Evolutionary conservation across 352 stramenopile genomes (phyloP).

Genomic region (Plasmopara halstedii): DNA sequence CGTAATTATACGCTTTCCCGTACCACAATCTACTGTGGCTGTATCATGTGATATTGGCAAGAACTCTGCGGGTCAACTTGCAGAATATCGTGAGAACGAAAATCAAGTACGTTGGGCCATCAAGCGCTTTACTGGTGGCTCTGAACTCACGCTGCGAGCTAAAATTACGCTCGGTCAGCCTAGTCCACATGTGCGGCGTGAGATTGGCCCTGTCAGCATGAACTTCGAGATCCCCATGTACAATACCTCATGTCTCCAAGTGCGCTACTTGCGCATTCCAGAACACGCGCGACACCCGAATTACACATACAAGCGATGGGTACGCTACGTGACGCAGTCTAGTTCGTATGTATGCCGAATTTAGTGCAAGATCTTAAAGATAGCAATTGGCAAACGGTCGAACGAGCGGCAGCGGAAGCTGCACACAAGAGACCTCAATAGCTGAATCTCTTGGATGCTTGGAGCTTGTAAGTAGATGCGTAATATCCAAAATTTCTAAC

Average conservation of each 20-base stretch:
- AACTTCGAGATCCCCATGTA: slow-evolving; percentile 99
- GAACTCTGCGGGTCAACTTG: slow-evolving; percentile 69
- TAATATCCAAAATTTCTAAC: slow-evolving; percentile 13
- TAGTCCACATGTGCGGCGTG: slow-evolving; percentile 74
- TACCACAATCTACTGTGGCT: slow-evolving; percentile 83
- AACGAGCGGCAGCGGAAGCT: slow-evolving; percentile 3
- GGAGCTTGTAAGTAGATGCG: slow-evolving; percentile 13
- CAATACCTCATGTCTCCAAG: slow-evolving; percentile 97
- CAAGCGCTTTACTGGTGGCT: slow-evolving; percentile 94
- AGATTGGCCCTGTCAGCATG: slow-evolving; percentile 97
- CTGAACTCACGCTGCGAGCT: slow-evolving; percentile 92
- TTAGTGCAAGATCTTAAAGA: slow-evolving; percentile 32
- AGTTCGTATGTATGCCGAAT: slow-evolving; percentile 97
- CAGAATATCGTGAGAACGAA: slow-evolving; percentile 94
- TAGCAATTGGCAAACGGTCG: not conserved
- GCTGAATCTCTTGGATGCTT: slow-evolving; percentile 23
- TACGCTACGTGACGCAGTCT: slow-evolving; percentile 98
- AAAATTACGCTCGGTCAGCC: slow-evolving; percentile 86
- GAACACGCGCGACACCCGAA: slow-evolving; percentile 92
- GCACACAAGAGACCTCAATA: slow-evolving; percentile 15
- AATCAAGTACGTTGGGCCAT: slow-evolving; percentile 95
- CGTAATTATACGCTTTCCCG: slow-evolving; percentile 91
- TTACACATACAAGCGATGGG: slow-evolving; percentile 98
- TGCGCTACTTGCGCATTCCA: slow-evolving; percentile 96
- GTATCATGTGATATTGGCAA: slow-evolving; percentile 79